phyloP scores from a whole-genome alignment of 345 rosid species.

The Euphorbia peplus region DNA sequence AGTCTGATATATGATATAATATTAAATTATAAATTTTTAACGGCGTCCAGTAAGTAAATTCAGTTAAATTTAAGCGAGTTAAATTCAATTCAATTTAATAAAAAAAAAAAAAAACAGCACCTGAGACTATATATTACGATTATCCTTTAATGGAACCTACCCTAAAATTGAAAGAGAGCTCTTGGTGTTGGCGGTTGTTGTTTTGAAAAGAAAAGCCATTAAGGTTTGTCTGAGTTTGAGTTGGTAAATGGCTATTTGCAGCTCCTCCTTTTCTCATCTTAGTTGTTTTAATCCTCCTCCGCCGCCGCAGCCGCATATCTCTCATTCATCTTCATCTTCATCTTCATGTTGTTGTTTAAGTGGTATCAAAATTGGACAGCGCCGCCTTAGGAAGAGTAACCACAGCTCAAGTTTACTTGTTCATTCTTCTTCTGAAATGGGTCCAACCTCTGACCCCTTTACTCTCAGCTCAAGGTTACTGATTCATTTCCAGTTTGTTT shows the following conservation, averaged over 20 bases:
- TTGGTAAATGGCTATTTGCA: constrained; percentile 47
- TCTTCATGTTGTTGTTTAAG: constrained; percentile 27
- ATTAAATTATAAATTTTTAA: too few relatives aligned
- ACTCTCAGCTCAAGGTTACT: constrained; percentile 37
- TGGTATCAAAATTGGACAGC: constrained; percentile 29
- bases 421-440: constrained; percentile 47
- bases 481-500: too few relatives aligned
- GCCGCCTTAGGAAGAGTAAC: constrained; percentile 17
- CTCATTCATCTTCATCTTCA: constrained; percentile 33
- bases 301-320: too few relatives aligned
- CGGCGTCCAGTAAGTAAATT: too few relatives aligned
- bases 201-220: too few relatives aligned
- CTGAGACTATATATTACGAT: too few relatives aligned
- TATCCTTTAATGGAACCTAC: background rate
- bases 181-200: background rate
- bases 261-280: constrained; percentile 32
- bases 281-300: constrained; percentile 19
- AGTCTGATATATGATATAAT: too few relatives aligned
- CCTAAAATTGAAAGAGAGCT: background rate
- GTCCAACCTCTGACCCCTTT: constrained; percentile 44
- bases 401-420: constrained; percentile 24
- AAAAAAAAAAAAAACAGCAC: too few relatives aligned
- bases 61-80: too few relatives aligned
- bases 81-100: too few relatives aligned
- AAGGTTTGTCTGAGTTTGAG: background rate